phyloP scores from a whole-genome alignment of 2,329 filamentous ascomycete genomes.

The Chaetomium sp. region DNA sequence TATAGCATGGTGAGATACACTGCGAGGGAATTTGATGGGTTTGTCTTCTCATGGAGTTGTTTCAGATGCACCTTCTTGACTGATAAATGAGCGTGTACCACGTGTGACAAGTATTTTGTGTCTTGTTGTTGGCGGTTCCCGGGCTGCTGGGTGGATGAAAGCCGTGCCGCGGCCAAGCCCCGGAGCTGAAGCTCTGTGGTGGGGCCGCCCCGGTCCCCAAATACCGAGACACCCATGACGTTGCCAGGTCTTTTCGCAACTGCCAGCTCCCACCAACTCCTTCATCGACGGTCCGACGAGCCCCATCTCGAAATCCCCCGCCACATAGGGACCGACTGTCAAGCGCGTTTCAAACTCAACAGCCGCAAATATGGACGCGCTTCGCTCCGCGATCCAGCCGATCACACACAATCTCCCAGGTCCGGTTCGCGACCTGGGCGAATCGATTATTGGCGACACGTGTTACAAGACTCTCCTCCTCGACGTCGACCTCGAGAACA shows the following conservation, averaged over 20 bases:
- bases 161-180: too few species aligned
- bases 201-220: conserved; percentile 1
- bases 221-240: conserved; percentile 4
- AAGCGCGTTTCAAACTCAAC: background rate
- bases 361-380: conserved; percentile 48
- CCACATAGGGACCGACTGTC: background rate
- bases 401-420: conserved; percentile 67
- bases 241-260: background rate
- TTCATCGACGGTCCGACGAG: background rate
- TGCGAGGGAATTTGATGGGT: too few species aligned
- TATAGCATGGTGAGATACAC: too few species aligned
- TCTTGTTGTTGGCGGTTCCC: too few species aligned
- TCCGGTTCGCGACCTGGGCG: conserved; percentile 66
- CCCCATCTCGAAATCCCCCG: background rate
- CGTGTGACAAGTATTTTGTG: too few species aligned
- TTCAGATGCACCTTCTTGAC: too few species aligned
- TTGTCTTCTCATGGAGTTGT: too few species aligned
- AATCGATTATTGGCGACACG: conserved; percentile 70
- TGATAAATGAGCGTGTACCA: too few species aligned
- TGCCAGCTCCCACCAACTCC: background rate
- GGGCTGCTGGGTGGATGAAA: too few species aligned
- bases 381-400: conserved; percentile 57
- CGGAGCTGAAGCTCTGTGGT: background rate
- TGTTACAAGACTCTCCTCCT: conserved; percentile 86
- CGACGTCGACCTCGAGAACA: conserved; percentile 71